Base-by-base conservation (phyloP, 2,329 filamentous ascomycete genomes). In the Aspergillus quadricinctus region DNA sequence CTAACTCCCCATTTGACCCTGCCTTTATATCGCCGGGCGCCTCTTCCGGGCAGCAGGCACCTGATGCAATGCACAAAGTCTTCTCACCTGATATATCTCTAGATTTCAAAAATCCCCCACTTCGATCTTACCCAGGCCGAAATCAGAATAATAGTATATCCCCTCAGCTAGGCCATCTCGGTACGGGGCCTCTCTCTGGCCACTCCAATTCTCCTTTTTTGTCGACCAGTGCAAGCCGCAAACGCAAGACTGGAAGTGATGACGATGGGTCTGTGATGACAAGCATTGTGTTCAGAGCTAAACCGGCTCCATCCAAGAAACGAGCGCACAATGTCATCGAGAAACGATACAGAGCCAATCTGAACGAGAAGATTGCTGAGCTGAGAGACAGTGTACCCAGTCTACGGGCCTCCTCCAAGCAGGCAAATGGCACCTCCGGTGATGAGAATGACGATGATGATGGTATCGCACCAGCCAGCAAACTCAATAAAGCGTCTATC, bases 281-380 rank as follows among this genome's bases (percentile, higher is more conserved):
- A 45, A 62, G 60, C 9, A 53, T 66, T 25, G 56, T 66, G 3
- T 67, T 65, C 54, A 61, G 65, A 2, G 65, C 66, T 41, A 75
- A 87, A 11, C 80, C 84, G 81, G 63, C 83, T 79, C 64, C 86
- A 81, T 66, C 79, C 68, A 97, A 96, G 81, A 97, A 97, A 81
- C 95, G 92, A 31, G 92, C 93, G 2, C 93, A 97, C 76, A 97
- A 97, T 74, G 94, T 97, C 82, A 97, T 97, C 61, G 93, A 97
- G 77, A 97, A 97, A 81, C 82, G 93, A 63, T 97, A 97, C 74
- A 87, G 93, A 66, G 96, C 90, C 53, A 97, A 97, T 69, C 81
- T 97, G 56, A 97, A 97, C 69, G 93, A 97, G 71, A 97, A 97
- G 78, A 97, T 97, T 66, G 89, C 92, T 48, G 92, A 92, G 57